phyloP scores from a whole-genome alignment of 2,329 filamentous ascomycete genomes.

The Cadophora malorum region DNA sequence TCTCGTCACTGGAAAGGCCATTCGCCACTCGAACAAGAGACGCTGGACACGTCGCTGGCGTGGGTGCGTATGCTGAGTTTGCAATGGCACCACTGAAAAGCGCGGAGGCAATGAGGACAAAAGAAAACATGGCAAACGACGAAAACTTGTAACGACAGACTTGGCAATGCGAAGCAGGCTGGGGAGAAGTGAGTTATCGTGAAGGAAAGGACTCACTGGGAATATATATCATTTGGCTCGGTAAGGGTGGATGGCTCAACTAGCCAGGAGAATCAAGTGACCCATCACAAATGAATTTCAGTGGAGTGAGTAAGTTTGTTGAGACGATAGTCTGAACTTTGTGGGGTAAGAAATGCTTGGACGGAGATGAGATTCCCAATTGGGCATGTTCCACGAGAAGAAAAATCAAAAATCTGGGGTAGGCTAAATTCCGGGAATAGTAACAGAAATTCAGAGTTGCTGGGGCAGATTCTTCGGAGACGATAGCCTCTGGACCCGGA shows the following conservation, averaged over 20 bases:
- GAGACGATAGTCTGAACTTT: not conserved
- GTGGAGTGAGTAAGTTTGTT: not conserved
- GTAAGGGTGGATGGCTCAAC: not conserved
- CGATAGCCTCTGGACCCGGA: no score
- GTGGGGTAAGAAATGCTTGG: constrained; percentile 4
- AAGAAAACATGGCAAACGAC: not conserved
- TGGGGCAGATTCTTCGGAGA: no score
- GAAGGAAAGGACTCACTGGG: not conserved
- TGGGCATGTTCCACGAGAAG: not conserved
- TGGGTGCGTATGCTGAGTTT: constrained; percentile 23
- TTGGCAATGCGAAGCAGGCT: not conserved
- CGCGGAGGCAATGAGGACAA: not conserved
- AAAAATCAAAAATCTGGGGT: not conserved
- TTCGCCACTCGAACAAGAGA: constrained; percentile 22
- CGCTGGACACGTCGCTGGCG: constrained; percentile 21
- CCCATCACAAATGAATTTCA: not conserved
- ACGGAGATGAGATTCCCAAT: not conserved
- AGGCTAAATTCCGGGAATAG: not conserved
- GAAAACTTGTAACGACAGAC: not conserved
- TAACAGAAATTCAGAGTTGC: not conserved
- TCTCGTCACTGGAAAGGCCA: constrained; percentile 22
- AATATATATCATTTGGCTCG: not conserved
- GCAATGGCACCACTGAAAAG: constrained; percentile 1
- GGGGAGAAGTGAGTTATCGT: not conserved
- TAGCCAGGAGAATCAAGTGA: not conserved